Percentiles rank a stretch among this genome's conserved stretches.
Conservation (phyloP, 108 stramenopile species). For the Skeletonema tropicum region DNA sequence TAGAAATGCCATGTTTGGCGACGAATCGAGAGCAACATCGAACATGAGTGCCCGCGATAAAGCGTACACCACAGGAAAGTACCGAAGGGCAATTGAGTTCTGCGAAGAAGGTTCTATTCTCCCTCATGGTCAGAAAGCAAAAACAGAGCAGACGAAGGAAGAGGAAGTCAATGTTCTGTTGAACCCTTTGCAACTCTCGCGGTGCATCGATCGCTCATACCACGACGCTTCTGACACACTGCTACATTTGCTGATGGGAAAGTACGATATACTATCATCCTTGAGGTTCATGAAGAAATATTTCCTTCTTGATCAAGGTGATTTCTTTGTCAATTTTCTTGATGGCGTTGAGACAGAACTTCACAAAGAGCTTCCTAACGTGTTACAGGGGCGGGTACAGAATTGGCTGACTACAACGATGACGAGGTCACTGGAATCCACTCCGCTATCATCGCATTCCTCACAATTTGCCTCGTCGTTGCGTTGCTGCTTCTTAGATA, state of each 20-base stretch:
- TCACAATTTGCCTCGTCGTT: slow-evolving; percentile 49
- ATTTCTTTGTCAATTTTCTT: slow-evolving; percentile 95
- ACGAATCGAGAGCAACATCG: slow-evolving; percentile 33
- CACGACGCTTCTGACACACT: slow-evolving; percentile 71
- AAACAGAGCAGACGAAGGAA: slow-evolving; percentile 16
- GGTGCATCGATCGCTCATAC: slow-evolving; percentile 71
- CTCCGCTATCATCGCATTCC: slow-evolving; percentile 7
- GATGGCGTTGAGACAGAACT: slow-evolving; percentile 93
- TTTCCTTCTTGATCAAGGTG: slow-evolving; percentile 97
- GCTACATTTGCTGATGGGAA: slow-evolving; percentile 66
- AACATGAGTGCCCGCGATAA: slow-evolving; percentile 51
- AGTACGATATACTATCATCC: slow-evolving; percentile 66
- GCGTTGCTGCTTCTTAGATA: slow-evolving; percentile 58
- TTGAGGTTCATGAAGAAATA: slow-evolving; percentile 91
- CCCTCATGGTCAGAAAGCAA: not conserved
- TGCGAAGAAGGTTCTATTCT: slow-evolving; percentile 41
- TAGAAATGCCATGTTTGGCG: slow-evolving; percentile 23
- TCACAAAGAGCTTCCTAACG: slow-evolving; percentile 50
- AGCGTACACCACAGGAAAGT: slow-evolving; percentile 91
- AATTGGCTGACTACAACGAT: slow-evolving; percentile 73
- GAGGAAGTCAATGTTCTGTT: slow-evolving; percentile 27
- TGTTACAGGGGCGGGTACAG: slow-evolving; percentile 82
- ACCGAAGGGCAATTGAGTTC: slow-evolving; percentile 88
- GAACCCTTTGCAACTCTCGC: slow-evolving; percentile 55
- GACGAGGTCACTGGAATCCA: slow-evolving; percentile 35